Conservation (phyloP, 441 rosid species). For the Bocquillonia castaneifolia region DNA sequence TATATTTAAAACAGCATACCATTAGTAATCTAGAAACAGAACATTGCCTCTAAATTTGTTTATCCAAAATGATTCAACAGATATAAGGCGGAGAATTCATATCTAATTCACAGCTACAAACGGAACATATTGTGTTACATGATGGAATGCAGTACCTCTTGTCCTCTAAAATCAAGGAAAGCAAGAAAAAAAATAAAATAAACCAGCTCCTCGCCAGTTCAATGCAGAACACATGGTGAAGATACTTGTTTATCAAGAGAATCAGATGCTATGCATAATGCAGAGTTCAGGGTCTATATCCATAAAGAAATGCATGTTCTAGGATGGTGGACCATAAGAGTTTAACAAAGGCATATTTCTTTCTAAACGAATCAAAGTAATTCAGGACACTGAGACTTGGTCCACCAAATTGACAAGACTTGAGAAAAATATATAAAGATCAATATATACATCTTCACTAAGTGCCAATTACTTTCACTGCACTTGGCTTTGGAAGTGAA, state of each 20-base stretch:
- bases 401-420: not conserved
- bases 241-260: not conserved
- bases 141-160: not conserved
- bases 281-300: not conserved
- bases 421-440: not conserved
- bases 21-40: not conserved
- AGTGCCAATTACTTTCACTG: not conserved
- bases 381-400: not conserved
- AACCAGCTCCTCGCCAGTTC: not conserved
- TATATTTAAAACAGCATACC: not conserved
- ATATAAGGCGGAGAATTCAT: not conserved
- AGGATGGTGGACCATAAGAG: not conserved
- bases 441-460: not conserved
- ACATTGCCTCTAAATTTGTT: not conserved
- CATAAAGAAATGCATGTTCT: not conserved
- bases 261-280: not conserved
- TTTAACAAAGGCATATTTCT: not conserved
- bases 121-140: too few relatives aligned
- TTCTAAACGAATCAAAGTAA: not conserved
- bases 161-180: not conserved
- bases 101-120: not conserved
- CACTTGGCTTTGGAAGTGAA: not conserved
- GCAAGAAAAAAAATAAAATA: not conserved
- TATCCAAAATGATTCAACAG: not conserved
- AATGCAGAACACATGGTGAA: not conserved